Conservation (phyloP, 345 rosid genomes). For the Nephelium lappaceum region DNA sequence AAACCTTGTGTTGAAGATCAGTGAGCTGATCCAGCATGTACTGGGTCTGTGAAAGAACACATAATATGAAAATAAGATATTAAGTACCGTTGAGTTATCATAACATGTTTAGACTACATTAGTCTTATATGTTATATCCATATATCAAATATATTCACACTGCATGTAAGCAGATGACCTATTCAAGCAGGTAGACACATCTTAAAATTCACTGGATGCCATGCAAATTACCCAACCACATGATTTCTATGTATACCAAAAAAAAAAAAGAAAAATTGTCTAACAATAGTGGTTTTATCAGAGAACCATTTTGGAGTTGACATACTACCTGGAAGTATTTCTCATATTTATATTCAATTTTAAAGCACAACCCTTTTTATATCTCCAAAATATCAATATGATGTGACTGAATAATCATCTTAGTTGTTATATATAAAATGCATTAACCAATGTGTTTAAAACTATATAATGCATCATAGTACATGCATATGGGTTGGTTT, state of each 20-base stretch:
- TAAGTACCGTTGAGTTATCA: background rate
- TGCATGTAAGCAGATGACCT: background rate
- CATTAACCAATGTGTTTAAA: background rate
- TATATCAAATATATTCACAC: background rate
- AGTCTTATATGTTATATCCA: background rate
- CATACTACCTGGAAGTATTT: no score
- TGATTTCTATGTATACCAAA: no score
- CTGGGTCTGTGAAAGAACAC: constrained; percentile 60
- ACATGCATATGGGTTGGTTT: background rate
- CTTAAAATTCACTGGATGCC: no score
- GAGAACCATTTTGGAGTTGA: no score
- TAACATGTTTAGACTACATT: background rate
- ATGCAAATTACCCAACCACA: no score
- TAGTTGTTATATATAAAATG: background rate
- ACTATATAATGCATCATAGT: background rate
- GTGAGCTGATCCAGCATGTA: constrained; percentile 92
- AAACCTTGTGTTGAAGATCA: constrained; percentile 88
- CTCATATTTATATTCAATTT: background rate
- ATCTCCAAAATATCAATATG: background rate
- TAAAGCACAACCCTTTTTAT: background rate
- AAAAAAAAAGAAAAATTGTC: no score
- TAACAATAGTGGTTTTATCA: no score
- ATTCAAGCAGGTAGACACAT: no score
- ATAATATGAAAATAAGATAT: background rate
- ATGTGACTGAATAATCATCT: background rate